Percentiles rank a stretch among this genome's conserved stretches.
Conservation (phyloP, 2,329 filamentous ascomycete species). For the Trichoderma atroviride region DNA sequence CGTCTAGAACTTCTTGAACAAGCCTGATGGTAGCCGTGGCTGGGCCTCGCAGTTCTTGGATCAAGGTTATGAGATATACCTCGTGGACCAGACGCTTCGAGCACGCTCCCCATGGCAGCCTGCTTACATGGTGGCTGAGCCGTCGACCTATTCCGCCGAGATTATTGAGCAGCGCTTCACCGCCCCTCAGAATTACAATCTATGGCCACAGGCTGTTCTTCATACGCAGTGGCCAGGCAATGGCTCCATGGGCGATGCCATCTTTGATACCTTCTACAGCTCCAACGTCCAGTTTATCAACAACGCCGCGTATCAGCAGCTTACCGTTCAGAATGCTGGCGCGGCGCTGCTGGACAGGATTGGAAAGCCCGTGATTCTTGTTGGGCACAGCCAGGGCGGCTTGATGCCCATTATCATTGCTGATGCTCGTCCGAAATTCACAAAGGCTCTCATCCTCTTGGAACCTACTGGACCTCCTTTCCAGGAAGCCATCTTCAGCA, state of each 20-base stretch:
- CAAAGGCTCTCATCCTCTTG: conserved; percentile 47
- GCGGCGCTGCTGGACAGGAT: conserved; percentile 48
- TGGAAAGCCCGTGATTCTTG: conserved; percentile 43
- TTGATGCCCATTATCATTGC: conserved; percentile 46
- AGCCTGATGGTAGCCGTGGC: conserved; percentile 43
- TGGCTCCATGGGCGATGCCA: conserved; percentile 43
- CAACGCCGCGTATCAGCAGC: conserved; percentile 42
- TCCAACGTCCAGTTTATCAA: conserved; percentile 44
- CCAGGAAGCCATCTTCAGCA: conserved; percentile 45
- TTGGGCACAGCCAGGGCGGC: conserved; percentile 53
- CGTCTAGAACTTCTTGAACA: conserved; percentile 44
- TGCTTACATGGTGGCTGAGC: conserved; percentile 32
- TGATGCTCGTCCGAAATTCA: conserved; percentile 46
- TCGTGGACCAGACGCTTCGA: conserved; percentile 50
- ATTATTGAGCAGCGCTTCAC: conserved; percentile 45
- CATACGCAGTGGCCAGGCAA: conserved; percentile 50
- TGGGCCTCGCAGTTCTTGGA: conserved; percentile 53
- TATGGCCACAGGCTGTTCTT: conserved; percentile 44
- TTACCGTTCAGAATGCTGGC: conserved; percentile 43
- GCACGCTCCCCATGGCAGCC: conserved; percentile 48
- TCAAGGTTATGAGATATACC: conserved; percentile 51
- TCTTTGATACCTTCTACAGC: conserved; percentile 48
- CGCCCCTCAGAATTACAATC: conserved; percentile 37
- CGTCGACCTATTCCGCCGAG: conserved; percentile 39
- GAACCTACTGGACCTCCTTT: conserved; percentile 55